Evolutionary conservation across 192 early-diverging fungal genomes (phyloP), one percentile per base, ranked within the genome.

Genomic region (Podila horticola): DNA sequence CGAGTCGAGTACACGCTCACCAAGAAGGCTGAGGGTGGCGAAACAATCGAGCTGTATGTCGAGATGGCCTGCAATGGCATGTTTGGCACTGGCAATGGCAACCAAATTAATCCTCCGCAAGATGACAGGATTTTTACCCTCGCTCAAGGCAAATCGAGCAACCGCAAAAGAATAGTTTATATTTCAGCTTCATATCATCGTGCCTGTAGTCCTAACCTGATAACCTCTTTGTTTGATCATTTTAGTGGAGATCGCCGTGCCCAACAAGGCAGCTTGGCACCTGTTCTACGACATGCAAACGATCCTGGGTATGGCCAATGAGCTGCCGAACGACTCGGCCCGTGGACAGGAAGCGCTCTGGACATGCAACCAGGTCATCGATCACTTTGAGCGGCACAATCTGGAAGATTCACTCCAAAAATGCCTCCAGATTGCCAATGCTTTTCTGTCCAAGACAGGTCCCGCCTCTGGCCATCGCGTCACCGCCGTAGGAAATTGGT

Each of bases 41-140:
- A 92, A 76, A 82, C 82, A 19, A 84, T 91, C 59, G 85, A 94
- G 50, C 88, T 97, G 60, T 97, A 93, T 75, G 74, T 98, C 48
- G 98, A 98, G 69, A 91, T 96, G 61, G 96, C 94, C 2, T 96
- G 95, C 76, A 98, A 99, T 75, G 92, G 92, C 30, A 88, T 98
- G 91, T 97, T 98, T 87, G 97, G 98, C 24, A 86, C 86, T 41
- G 95, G 93, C 28, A 79, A 86, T 20, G 85, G 82, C 74, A 88
- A 87, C 1, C 26, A 86, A 51, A 94, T 93, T 62, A 84, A 86
- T 11, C 89, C 95, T 2, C 95, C 95, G 0, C 84, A 94, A 30
- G 84, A 88, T 10, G 82, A 95, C 74, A 83, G 89, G 9, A 62
- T 70, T 38, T 99, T 91, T 69, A 59, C 29, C 9, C 84, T 99